These are phyloP conservation scores for Aegilops umbellulata DNA, from an alignment of 176 grass and related monocot genomes.

Conservation along the genomic window DNA sequence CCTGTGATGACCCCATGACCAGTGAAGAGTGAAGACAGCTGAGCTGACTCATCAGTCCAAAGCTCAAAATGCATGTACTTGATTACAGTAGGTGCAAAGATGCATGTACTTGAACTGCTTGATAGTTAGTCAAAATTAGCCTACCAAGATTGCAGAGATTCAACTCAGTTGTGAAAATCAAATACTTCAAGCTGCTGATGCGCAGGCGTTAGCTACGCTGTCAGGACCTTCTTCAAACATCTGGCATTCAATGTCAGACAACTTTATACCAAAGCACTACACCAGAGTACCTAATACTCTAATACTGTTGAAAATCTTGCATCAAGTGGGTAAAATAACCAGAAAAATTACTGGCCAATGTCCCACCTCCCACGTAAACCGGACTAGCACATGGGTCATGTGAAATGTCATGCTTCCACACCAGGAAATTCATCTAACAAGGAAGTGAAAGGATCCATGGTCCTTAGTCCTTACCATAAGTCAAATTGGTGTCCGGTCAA, in stretches of 20 bases:
- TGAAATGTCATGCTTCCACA: constrained; percentile 11
- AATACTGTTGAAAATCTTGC: constrained; percentile 16
- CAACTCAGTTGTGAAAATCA: constrained; percentile 12
- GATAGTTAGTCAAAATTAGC: constrained; percentile 11
- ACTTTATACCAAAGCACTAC: constrained; percentile 1
- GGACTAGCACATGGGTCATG: constrained; percentile 22
- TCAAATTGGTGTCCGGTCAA: constrained; percentile 42
- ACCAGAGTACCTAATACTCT: constrained; percentile 18
- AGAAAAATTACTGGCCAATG: constrained; percentile 22
- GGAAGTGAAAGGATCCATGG: constrained; percentile 7
- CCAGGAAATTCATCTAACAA: constrained; percentile 19
- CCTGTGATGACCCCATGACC: not conserved
- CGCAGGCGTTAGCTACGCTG: not conserved
- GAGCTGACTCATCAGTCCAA: not conserved
- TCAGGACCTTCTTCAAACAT: constrained; percentile 8
- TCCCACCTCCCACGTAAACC: constrained; percentile 13
- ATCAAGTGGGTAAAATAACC: constrained; percentile 19
- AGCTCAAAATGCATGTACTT: not conserved
- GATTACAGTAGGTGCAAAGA: not conserved
- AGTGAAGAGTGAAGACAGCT: not conserved
- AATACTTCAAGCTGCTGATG: not conserved
- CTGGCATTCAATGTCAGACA: constrained; percentile 17
- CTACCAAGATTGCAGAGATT: constrained; percentile 15
- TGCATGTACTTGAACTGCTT: not conserved
- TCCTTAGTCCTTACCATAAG: constrained; percentile 16